Base-by-base conservation (phyloP, 1,284 basidiomycete genomes). In the Agroathelia rolfsii region DNA sequence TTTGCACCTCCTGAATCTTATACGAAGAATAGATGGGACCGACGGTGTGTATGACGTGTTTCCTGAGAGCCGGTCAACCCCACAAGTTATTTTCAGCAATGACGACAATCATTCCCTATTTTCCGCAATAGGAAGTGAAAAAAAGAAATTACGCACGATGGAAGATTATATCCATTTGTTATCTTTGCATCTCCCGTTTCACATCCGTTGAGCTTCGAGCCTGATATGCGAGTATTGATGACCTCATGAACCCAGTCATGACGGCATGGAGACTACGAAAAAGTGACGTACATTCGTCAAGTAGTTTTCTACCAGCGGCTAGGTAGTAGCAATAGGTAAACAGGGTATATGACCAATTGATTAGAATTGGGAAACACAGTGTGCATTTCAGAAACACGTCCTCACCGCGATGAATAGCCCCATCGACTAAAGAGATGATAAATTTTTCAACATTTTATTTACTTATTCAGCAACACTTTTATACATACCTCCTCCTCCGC, bases 41-140 rank as follows among this genome's bases (percentile, higher is more conserved):
- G 15, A 95, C 92, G 1, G 94, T 79, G 49, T 96, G 94, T 12
- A 95, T 87, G 36, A 96, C 65, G 41, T 79, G 66, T 36, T 71
- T 74, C 12, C 81, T 70, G 59, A 47, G 15, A 62, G 45, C 33
- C 51, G 25, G 6, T 9, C 18, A 14, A 30, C 30, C 28, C 21
- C 32, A 28, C 26, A 12, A 28, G n/a, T n/a, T n/a, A n/a, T n/a
- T n/a, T n/a, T n/a, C n/a, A n/a, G n/a, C n/a, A n/a, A n/a, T n/a
- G n/a, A n/a, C n/a, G n/a, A n/a, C n/a, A n/a, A n/a, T n/a, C n/a
- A n/a, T n/a, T n/a, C n/a, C n/a, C n/a, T n/a, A n/a, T n/a, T n/a
- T n/a, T n/a, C n/a, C n/a, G n/a, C n/a, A 34, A 15, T 12, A 23
- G 6, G 17, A 30, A 30, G 7, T 14, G 11, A 15, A 10, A 29